These are phyloP conservation scores for Sisymbrium altissimum DNA, from an alignment of 345 rosid genomes.

Conservation along the genomic window DNA sequence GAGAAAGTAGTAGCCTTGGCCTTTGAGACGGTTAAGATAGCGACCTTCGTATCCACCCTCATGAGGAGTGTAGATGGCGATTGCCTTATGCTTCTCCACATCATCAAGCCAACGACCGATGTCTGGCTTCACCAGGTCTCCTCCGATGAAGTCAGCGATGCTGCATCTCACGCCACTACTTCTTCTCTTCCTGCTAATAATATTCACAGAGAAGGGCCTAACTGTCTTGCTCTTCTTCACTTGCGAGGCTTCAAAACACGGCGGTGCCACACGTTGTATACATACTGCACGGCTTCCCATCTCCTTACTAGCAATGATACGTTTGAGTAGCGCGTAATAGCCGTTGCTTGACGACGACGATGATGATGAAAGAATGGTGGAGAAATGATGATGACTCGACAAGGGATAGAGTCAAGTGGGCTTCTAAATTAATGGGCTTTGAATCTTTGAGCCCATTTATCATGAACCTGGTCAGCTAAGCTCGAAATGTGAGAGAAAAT, in stretches of 20 bases:
- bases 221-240: slow-evolving; percentile 2
- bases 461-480: too few relatives aligned
- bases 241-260: slow-evolving; percentile 11
- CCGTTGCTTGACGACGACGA: slow-evolving; percentile 26
- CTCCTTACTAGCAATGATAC: not conserved
- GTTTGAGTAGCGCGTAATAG: slow-evolving; percentile 11
- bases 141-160: slow-evolving; percentile 70
- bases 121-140: slow-evolving; percentile 68
- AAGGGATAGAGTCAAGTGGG: slow-evolving; percentile 18
- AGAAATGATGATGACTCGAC: slow-evolving; percentile 18
- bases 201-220: slow-evolving; percentile 10
- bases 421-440: not conserved
- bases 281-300: slow-evolving; percentile 44
- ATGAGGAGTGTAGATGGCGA: slow-evolving; percentile 85
- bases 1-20: slow-evolving; percentile 86
- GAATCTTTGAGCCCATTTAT: not conserved
- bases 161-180: slow-evolving; percentile 35
- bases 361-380: slow-evolving; percentile 36
- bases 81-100: slow-evolving; percentile 81
- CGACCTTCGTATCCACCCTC: slow-evolving; percentile 97
- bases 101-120: slow-evolving; percentile 75
- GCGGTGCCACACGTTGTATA: slow-evolving; percentile 34
- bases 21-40: slow-evolving; percentile 60
- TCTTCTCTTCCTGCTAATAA: slow-evolving; percentile 16
- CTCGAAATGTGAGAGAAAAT: too few relatives aligned